phyloP scores from a whole-genome alignment of 495 filamentous ascomycete species.

The Talaromyces thailandensis region DNA sequence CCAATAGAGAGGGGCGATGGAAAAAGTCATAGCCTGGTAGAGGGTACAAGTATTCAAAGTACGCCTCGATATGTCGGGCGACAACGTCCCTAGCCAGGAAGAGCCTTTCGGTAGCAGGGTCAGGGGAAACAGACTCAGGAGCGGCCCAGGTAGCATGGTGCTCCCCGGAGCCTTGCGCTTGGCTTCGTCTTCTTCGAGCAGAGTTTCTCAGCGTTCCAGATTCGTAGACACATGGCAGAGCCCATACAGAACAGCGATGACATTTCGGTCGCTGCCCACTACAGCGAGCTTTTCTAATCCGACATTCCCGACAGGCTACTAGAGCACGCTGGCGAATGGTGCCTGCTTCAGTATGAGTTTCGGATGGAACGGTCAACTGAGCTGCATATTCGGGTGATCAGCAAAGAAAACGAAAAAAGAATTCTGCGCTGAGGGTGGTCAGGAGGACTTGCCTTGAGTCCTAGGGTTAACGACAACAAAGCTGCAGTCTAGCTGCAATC shows the following conservation, averaged over 20 bases:
- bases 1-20: neutral
- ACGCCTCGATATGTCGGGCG: neutral
- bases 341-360: neutral
- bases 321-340: neutral
- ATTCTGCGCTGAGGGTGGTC: neutral
- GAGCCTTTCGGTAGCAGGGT: neutral
- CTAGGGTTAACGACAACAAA: neutral
- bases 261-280: neutral
- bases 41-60: neutral
- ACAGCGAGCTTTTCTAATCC: neutral
- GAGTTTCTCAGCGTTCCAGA: neutral
- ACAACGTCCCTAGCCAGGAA: neutral
- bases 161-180: neutral
- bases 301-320: neutral
- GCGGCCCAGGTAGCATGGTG: neutral
- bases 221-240: neutral
- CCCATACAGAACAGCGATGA: neutral
- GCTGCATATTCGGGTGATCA: neutral
- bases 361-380: neutral
- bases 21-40: neutral
- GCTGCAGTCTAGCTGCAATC: neutral
- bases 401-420: neutral
- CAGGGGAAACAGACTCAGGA: neutral
- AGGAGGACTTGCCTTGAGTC: neutral
- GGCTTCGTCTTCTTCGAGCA: neutral